phyloP scores from a whole-genome alignment of 352 stramenopile genomes.

The Pythium sukuiense region DNA sequence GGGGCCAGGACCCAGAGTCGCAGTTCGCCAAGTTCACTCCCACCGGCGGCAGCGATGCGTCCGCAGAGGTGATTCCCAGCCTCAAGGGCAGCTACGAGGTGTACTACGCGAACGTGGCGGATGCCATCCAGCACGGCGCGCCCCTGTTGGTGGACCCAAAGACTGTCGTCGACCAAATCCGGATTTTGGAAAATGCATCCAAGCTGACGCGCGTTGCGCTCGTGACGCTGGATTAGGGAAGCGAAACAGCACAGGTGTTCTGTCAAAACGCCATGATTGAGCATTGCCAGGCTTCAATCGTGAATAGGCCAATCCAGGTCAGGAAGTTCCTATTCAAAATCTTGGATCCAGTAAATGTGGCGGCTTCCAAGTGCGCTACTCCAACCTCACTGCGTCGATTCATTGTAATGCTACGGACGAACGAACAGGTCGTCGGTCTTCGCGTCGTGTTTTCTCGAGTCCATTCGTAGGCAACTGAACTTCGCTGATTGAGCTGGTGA shows the following conservation, averaged over 20 bases:
- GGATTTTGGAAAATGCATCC: slow-evolving; percentile 72
- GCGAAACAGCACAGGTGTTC: not conserved
- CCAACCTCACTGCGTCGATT: not conserved
- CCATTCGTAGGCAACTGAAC: not conserved
- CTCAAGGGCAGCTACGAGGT: slow-evolving; percentile 54
- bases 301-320: too few relatives aligned
- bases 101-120: slow-evolving; percentile 75
- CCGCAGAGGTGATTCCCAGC: slow-evolving; percentile 37
- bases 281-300: too few relatives aligned
- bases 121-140: slow-evolving; percentile 49
- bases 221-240: slow-evolving; percentile 2
- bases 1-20: slow-evolving; percentile 50
- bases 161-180: slow-evolving; percentile 59
- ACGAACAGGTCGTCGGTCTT: not conserved
- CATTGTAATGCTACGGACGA: not conserved
- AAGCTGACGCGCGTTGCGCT: slow-evolving; percentile 25
- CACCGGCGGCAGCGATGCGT: slow-evolving; percentile 17
- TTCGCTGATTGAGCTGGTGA: not conserved
- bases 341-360: too few relatives aligned
- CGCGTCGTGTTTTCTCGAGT: not conserved
- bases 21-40: slow-evolving; percentile 48
- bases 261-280: too few relatives aligned
- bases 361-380: too few relatives aligned
- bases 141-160: slow-evolving; percentile 52
- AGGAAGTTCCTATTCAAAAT: too few relatives aligned